Evolutionary conservation across 2,329 filamentous ascomycete species (phyloP).

Genomic region (Colletotrichum graminicola): DNA sequence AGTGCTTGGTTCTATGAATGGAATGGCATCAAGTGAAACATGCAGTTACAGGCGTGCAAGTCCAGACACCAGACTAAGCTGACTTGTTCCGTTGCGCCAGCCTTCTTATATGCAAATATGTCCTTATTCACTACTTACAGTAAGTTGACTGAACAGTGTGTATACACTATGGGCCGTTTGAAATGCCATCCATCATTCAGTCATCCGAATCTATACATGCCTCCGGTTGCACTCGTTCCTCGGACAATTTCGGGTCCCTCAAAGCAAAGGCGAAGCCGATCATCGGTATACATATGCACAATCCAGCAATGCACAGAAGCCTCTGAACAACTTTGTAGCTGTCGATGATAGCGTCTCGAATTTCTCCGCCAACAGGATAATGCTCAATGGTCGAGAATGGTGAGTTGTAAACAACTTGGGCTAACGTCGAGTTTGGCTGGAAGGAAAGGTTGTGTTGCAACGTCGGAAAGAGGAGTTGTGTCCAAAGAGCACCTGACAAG

Average conservation of each 20-base stretch:
- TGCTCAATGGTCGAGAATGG: constrained; percentile 51
- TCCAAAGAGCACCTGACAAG: constrained; percentile 57
- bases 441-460: constrained; percentile 52
- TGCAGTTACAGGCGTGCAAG: neutral
- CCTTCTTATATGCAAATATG: neutral
- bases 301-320: constrained; percentile 43
- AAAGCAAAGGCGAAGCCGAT: constrained; percentile 42
- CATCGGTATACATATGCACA: constrained; percentile 45
- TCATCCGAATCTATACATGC: neutral
- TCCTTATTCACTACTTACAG: neutral
- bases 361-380: constrained; percentile 49
- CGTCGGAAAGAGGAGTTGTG: constrained; percentile 53
- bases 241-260: constrained; percentile 42
- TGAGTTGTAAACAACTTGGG: constrained; percentile 52
- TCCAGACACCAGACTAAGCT: accelerated
- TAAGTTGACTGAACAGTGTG: neutral
- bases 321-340: constrained; percentile 43
- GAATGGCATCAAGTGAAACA: neutral
- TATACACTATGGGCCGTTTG: too few relatives aligned
- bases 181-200: neutral
- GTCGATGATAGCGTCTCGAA: constrained; percentile 40
- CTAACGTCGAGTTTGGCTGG: constrained; percentile 52
- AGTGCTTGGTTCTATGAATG: neutral
- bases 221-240: constrained; percentile 35
- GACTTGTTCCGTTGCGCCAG: neutral